Percentiles rank a stretch among this genome's conserved stretches.
Evolutionary conservation across 2,329 filamentous ascomycete genomes (phyloP).

Genomic region (Neofusicoccum sp.): DNA sequence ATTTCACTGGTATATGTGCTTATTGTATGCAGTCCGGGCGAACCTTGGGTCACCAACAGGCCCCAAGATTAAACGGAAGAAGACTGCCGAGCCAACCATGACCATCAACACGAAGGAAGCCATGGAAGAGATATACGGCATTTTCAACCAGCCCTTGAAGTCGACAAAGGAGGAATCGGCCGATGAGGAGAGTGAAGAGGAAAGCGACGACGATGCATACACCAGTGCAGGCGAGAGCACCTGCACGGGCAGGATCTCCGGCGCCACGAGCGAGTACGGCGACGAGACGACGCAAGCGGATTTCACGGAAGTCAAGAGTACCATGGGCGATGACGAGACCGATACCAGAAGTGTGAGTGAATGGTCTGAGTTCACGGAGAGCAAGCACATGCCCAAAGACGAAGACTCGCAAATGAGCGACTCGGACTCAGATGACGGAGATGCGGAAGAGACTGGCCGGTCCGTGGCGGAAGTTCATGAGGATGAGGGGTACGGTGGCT

Average conservation of each 20-base stretch:
- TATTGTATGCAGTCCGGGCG: constrained; percentile 67
- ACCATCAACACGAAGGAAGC: constrained; percentile 93
- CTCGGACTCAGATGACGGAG: constrained; percentile 36
- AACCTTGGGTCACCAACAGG: constrained; percentile 87
- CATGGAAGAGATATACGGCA: constrained; percentile 94
- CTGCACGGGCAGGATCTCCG: constrained; percentile 69
- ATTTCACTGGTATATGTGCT: constrained; percentile 18
- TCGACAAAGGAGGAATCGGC: constrained; percentile 43
- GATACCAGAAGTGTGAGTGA: constrained; percentile 60
- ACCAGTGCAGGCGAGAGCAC: constrained; percentile 85
- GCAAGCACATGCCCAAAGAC: constrained; percentile 63
- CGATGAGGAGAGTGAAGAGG: constrained; percentile 64
- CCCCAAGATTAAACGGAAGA: constrained; percentile 77
- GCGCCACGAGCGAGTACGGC: constrained; percentile 62
- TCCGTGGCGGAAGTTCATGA: constrained; percentile 3
- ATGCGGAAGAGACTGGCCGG: neutral
- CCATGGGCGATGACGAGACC: constrained; percentile 25
- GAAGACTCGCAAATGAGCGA: constrained; percentile 32
- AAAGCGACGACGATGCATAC: constrained; percentile 70
- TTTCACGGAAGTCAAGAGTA: constrained; percentile 44
- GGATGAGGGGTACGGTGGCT: constrained; percentile 31
- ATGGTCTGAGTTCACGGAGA: constrained; percentile 84
- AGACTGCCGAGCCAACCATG: constrained; percentile 85
- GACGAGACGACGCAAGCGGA: constrained; percentile 58
- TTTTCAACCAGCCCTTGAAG: constrained; percentile 85